A percentile compares a stretch with the other conserved stretches of the same genome.
phyloP scores from a whole-genome alignment of 306 rosid genomes.

The Comarum palustre region DNA sequence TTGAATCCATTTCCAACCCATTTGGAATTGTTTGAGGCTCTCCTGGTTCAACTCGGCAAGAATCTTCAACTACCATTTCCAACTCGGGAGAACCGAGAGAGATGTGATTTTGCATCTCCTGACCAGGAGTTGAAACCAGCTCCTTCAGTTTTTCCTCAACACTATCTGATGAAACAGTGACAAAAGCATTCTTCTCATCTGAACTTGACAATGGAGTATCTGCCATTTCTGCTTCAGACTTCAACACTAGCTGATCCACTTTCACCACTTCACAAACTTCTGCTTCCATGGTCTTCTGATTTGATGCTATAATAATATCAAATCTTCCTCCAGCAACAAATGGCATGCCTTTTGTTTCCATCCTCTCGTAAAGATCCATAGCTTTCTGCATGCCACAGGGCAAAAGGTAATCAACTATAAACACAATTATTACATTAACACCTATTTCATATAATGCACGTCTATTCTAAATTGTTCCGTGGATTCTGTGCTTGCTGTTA shows the following conservation, averaged over 20 bases:
- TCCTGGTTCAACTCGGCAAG: constrained; percentile 35
- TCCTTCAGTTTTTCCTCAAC: constrained; percentile 43
- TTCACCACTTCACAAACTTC: constrained; percentile 34
- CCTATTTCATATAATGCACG: not conserved
- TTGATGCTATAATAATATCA: constrained; percentile 41
- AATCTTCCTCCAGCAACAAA: constrained; percentile 34
- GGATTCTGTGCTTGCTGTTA: not conserved
- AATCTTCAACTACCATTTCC: constrained; percentile 31
- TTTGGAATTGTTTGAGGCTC: constrained; percentile 34
- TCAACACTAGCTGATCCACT: constrained; percentile 37
- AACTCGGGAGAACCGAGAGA: constrained; percentile 22
- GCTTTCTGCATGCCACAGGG: constrained; percentile 63
- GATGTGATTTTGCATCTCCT: constrained; percentile 44
- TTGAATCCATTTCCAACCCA: constrained; percentile 34
- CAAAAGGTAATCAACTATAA: constrained; percentile 14
- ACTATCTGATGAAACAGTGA: constrained; percentile 13
- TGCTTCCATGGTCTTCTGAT: constrained; percentile 41
- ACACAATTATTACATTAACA: not conserved
- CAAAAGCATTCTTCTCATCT: constrained; percentile 32
- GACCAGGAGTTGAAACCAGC: constrained; percentile 31
- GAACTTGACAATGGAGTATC: constrained; percentile 28
- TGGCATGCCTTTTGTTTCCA: constrained; percentile 37
- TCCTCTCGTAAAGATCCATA: constrained; percentile 66
- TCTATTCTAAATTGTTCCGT: not conserved
- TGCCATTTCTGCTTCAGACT: constrained; percentile 31